Conservation (phyloP, 495 filamentous ascomycete genomes). For the Penicillium argentinense region DNA sequence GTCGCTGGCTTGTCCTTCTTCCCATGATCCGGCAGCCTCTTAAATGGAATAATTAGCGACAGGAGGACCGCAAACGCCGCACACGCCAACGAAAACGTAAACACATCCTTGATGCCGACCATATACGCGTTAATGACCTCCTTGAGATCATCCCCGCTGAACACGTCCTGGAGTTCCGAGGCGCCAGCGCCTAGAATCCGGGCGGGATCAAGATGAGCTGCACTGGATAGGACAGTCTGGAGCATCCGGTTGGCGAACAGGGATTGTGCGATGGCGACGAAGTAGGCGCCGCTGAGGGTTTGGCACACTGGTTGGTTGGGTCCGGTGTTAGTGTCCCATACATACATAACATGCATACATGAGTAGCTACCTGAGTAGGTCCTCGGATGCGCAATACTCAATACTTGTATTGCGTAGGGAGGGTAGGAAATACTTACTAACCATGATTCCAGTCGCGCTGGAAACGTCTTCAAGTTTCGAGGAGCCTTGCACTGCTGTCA, state of each 20-base stretch:
- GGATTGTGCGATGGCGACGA: conserved; percentile 39
- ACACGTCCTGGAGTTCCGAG: conserved; percentile 40
- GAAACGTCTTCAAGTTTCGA: conserved; percentile 48
- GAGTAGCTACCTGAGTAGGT: too few relatives aligned
- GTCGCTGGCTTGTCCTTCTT: too few relatives aligned
- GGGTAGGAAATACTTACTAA: conserved; percentile 17
- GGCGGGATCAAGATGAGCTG: conserved; percentile 37
- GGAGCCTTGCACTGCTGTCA: conserved; percentile 29
- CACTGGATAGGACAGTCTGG: conserved; percentile 21
- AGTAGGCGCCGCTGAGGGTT: conserved; percentile 46
- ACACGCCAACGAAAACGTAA: conserved; percentile 20
- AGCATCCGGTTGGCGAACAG: conserved; percentile 42
- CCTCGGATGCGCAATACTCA: too few relatives aligned
- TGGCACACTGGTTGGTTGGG: conserved; percentile 38
- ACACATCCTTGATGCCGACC: conserved; percentile 51
- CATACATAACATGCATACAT: too few relatives aligned
- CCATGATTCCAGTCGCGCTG: conserved; percentile 30
- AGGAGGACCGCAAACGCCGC: conserved; percentile 13
- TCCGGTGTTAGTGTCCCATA: too few relatives aligned
- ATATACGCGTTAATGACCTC: conserved; percentile 57
- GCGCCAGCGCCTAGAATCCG: conserved; percentile 46
- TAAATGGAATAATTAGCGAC: conserved; percentile 5
- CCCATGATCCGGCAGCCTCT: neutral
- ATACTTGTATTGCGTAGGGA: neutral
- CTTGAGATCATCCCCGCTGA: conserved; percentile 31